These are phyloP conservation scores for Cladosporium sp. DNA, from an alignment of 2,329 filamentous ascomycete genomes.

Conservation along the genomic window DNA sequence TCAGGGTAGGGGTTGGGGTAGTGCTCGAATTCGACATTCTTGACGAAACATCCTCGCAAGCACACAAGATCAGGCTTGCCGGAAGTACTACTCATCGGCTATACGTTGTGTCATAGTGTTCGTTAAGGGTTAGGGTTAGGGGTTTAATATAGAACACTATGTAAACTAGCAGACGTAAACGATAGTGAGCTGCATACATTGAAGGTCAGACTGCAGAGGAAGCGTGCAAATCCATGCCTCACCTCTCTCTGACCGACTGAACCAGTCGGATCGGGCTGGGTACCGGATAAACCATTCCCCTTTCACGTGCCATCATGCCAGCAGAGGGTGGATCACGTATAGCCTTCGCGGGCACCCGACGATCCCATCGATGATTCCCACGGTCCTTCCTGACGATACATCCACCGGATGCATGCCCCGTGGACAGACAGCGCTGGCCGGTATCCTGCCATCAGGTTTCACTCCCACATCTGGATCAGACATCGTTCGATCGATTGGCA, in stretches of 20 bases:
- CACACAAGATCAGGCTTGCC: too few relatives aligned
- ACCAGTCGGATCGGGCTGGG: conserved; percentile 1
- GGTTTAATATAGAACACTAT: background rate
- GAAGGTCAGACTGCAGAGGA: background rate
- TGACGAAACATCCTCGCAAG: too few relatives aligned
- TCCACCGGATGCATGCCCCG: conserved; percentile 2
- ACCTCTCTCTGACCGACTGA: background rate
- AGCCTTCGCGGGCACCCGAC: background rate
- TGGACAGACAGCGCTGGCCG: background rate
- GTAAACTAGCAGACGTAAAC: background rate
- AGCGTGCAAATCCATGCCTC: background rate
- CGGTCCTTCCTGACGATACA: conserved; percentile 2
- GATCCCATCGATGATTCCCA: conserved; percentile 1
- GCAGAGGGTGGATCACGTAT: conserved; percentile 2
- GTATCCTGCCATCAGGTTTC: conserved; percentile 2
- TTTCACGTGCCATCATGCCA: conserved; percentile 1
- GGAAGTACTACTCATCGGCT: too few relatives aligned
- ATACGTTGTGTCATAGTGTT: too few relatives aligned
- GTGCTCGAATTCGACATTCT: too few relatives aligned
- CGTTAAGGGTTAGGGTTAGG: background rate
- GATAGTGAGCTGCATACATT: background rate
- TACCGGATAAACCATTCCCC: conserved; percentile 1
- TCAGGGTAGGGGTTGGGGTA: too few relatives aligned
- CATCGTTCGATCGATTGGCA: background rate
- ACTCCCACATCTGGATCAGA: background rate